Conservation (phyloP, 2,329 filamentous ascomycete species). For the Lachnum nothofagi region DNA sequence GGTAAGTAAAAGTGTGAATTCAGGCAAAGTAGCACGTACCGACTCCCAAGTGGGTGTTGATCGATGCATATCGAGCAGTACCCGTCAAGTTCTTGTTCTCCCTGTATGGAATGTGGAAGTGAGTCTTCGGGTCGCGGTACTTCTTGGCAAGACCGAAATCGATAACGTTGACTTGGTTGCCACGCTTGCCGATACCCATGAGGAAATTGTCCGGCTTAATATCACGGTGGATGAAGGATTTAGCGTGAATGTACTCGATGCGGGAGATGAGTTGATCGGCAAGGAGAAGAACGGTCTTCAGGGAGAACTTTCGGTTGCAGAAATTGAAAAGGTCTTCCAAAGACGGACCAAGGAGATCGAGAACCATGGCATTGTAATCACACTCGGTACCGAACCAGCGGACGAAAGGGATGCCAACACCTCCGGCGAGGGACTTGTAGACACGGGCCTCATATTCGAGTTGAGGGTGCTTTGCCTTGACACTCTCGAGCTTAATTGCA, state of each 20-base stretch:
- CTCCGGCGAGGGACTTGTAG: slow-evolving; percentile 83
- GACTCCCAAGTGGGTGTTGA: slow-evolving; percentile 97
- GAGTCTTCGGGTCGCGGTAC: slow-evolving; percentile 98
- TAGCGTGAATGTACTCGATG: slow-evolving; percentile 99
- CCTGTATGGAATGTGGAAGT: slow-evolving; percentile 98
- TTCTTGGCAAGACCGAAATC: slow-evolving; percentile 99
- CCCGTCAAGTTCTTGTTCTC: slow-evolving; percentile 99
- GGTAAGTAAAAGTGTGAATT: slow-evolving; percentile 27
- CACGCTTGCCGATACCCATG: slow-evolving; percentile 98
- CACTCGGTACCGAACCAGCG: slow-evolving; percentile 99
- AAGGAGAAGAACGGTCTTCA: slow-evolving; percentile 94
- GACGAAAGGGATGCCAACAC: slow-evolving; percentile 96
- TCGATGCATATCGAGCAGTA: slow-evolving; percentile 95
- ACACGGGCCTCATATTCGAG: slow-evolving; percentile 98
- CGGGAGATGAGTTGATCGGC: slow-evolving; percentile 98
- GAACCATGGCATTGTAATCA: slow-evolving; percentile 99
- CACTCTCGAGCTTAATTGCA: slow-evolving; percentile 98
- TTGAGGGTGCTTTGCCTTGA: slow-evolving; percentile 99
- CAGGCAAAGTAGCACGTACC: slow-evolving; percentile 48
- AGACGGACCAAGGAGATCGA: slow-evolving; percentile 90
- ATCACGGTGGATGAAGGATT: slow-evolving; percentile 98
- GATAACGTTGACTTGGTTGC: slow-evolving; percentile 99
- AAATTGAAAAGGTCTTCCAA: slow-evolving; percentile 99
- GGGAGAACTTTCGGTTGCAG: slow-evolving; percentile 98
- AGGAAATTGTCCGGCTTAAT: slow-evolving; percentile 99